A percentile compares a stretch with the other conserved stretches of the same genome.
phyloP scores from a whole-genome alignment of 805 yeast genomes.

The Zygoascus biomembranicola region DNA sequence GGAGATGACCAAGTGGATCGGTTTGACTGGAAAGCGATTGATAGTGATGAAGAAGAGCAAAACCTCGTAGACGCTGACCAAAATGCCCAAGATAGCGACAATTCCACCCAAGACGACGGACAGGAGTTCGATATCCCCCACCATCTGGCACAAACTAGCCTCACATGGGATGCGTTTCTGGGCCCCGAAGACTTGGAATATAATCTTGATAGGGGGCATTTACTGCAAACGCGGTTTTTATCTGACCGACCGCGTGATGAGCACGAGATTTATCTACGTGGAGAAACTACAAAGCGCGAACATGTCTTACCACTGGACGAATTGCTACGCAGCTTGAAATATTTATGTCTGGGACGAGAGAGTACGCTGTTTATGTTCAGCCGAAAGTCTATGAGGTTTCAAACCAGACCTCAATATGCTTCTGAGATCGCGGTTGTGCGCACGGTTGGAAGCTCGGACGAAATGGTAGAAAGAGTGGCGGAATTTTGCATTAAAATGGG shows the following conservation, averaged over 20 bases:
- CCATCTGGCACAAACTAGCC: neutral
- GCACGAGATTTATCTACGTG: neutral
- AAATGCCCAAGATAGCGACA: too few relatives aligned
- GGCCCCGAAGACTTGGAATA: neutral
- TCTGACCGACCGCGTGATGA: constrained; percentile 1
- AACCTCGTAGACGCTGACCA: neutral
- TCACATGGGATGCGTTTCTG: neutral
- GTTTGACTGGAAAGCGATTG: neutral
- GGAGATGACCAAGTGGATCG: neutral
- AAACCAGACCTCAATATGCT: neutral
- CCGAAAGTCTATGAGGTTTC: constrained; percentile 1
- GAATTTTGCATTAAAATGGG: constrained; percentile 6
- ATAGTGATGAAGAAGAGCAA: neutral
- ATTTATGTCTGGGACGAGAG: neutral
- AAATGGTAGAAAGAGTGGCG: neutral
- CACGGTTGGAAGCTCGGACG: constrained; percentile 2
- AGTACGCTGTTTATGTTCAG: constrained; percentile 5
- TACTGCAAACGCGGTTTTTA: constrained; percentile 1
- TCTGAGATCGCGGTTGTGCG: neutral
- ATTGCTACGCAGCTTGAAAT: neutral
- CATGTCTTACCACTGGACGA: neutral
- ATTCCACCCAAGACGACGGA: too few relatives aligned
- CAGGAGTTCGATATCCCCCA: too few relatives aligned
- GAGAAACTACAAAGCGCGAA: neutral
- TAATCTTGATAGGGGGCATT: neutral